phyloP scores from a whole-genome alignment of 208 protist species.

The Crithidia brevicula region DNA sequence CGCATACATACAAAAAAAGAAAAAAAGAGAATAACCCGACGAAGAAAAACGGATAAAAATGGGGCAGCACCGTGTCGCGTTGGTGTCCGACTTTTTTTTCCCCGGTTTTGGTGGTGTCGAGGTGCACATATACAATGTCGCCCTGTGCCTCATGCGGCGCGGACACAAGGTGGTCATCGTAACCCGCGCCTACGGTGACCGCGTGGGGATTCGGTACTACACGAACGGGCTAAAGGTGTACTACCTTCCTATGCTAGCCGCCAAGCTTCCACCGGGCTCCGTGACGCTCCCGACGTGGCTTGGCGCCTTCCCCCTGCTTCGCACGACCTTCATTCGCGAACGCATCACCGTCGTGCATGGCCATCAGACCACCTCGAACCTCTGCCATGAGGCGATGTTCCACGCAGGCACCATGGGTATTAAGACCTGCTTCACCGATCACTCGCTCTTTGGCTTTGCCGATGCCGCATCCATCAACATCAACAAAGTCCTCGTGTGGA shows the following conservation, averaged over 20 bases:
- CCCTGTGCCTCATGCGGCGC: slow-evolving; percentile 94
- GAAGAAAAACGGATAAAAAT: slow-evolving; percentile 37
- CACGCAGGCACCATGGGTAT: slow-evolving; percentile 96
- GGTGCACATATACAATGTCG: slow-evolving; percentile 97
- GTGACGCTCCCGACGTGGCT: slow-evolving; percentile 93
- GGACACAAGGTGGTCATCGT: slow-evolving; percentile 98
- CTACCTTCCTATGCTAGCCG: slow-evolving; percentile 95
- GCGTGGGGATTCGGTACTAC: slow-evolving; percentile 96
- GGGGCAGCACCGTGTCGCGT: slow-evolving; percentile 72
- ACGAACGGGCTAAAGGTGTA: slow-evolving; percentile 98
- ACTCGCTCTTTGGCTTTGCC: slow-evolving; percentile 98
- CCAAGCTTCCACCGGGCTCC: slow-evolving; percentile 87
- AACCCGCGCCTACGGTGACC: slow-evolving; percentile 95
- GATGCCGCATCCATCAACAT: slow-evolving; percentile 95
- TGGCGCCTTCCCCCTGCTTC: slow-evolving; percentile 86
- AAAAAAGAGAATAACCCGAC: background rate
- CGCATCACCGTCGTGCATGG: slow-evolving; percentile 97
- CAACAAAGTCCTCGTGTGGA: slow-evolving; percentile 98
- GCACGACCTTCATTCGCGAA: slow-evolving; percentile 96
- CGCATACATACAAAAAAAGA: background rate
- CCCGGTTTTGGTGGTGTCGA: slow-evolving; percentile 99
- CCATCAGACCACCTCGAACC: slow-evolving; percentile 96
- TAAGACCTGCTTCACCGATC: slow-evolving; percentile 97
- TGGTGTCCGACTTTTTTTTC: slow-evolving; percentile 99
- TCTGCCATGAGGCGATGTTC: slow-evolving; percentile 96